phyloP scores from a whole-genome alignment of 768 basidiomycete species.

The Collybia mongolica region DNA sequence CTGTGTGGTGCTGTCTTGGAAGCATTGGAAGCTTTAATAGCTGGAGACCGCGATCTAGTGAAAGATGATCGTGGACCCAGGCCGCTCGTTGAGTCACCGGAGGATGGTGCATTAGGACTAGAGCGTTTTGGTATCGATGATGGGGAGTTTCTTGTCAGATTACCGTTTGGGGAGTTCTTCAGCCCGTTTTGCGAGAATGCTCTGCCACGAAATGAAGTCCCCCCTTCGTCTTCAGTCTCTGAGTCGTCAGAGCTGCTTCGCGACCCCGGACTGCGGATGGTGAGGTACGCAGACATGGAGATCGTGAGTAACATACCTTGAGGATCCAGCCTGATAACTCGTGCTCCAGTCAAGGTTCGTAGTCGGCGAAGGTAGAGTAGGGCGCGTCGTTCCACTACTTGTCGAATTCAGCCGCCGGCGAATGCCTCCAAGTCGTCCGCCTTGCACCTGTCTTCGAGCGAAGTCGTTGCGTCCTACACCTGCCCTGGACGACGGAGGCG shows the following conservation, averaged over 20 bases:
- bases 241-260: conserved; percentile 51
- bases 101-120: conserved; percentile 34
- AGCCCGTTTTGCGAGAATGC: conserved; percentile 28
- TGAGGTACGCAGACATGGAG: conserved; percentile 1
- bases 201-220: conserved; percentile 42
- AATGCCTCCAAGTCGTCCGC: conserved; percentile 20
- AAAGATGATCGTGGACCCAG: conserved; percentile 46
- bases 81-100: conserved; percentile 37
- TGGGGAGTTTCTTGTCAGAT: conserved; percentile 19
- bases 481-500: conserved; percentile 61
- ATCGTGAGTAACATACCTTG: conserved; percentile 47
- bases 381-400: conserved; percentile 19
- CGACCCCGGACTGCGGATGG: conserved; percentile 45
- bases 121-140: conserved; percentile 25
- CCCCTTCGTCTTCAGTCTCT: conserved; percentile 55
- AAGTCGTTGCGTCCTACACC: conserved; percentile 49
- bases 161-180: conserved; percentile 18
- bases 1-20: conserved; percentile 17
- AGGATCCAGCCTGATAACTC: conserved; percentile 85
- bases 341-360: conserved; percentile 72
- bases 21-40: conserved; percentile 36
- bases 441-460: conserved; percentile 33
- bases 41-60: conserved; percentile 75
- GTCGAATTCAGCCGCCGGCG: conserved; percentile 34
- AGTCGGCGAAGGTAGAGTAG: conserved; percentile 15